These are phyloP conservation scores for Eucalyptus caleyi DNA, from an alignment of 345 rosid species.

Conservation along the genomic window DNA sequence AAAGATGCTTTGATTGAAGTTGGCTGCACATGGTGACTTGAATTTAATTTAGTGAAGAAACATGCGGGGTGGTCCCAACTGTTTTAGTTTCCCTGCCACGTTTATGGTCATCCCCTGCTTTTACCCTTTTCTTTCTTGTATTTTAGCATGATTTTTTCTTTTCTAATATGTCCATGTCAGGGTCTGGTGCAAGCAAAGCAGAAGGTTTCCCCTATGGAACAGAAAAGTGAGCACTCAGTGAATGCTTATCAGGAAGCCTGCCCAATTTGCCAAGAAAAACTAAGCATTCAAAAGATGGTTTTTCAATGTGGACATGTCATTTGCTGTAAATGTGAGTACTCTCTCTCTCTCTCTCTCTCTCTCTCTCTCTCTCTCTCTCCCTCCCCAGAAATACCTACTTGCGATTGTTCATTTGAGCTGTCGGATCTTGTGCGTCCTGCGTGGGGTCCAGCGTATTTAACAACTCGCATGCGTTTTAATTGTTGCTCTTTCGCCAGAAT, in stretches of 20 bases:
- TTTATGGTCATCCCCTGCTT: not conserved
- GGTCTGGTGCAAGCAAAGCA: conserved; percentile 65
- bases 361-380: not conserved
- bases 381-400: not conserved
- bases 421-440: not conserved
- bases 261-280: conserved; percentile 81
- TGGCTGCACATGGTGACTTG: not conserved
- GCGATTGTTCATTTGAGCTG: not conserved
- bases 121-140: not conserved
- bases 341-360: not conserved
- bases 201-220: conserved; percentile 23
- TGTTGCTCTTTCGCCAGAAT: not conserved
- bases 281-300: conserved; percentile 82
- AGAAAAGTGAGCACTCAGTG: conserved; percentile 12
- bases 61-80: not conserved
- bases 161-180: conserved; percentile 5
- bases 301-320: conserved; percentile 88
- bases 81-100: not conserved
- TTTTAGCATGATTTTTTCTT: not conserved
- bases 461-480: not conserved
- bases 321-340: conserved; percentile 81
- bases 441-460: not conserved
- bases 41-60: not conserved
- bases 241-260: conserved; percentile 62
- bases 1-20: not conserved